Evolutionary conservation across 352 stramenopile species (phyloP).

Genomic region (Globisporangium middletonii): DNA sequence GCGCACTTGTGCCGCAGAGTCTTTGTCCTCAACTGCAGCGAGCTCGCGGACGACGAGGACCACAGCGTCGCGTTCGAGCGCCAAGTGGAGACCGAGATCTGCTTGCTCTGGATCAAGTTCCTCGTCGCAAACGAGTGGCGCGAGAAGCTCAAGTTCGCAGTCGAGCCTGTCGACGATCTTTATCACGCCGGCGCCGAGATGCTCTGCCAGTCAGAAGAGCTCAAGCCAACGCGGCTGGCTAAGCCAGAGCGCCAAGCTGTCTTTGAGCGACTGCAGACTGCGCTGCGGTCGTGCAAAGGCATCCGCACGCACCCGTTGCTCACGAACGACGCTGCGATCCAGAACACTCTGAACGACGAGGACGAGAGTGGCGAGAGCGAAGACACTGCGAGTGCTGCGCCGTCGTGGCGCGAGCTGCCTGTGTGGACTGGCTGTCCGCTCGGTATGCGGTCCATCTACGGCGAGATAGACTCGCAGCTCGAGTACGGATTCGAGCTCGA

Average conservation of each 20-base stretch:
- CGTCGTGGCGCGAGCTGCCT: slow-evolving; percentile 28
- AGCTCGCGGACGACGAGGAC: slow-evolving; percentile 3
- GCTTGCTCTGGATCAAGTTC: slow-evolving; percentile 55
- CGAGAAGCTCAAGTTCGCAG: slow-evolving; percentile 52
- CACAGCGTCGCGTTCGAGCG: not conserved
- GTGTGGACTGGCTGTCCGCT: slow-evolving; percentile 39
- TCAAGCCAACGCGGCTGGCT: slow-evolving; percentile 10
- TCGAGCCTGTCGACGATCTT: slow-evolving; percentile 51
- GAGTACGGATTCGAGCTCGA: slow-evolving; percentile 51
- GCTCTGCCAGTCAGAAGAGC: slow-evolving; percentile 29
- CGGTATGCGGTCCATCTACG: slow-evolving; percentile 35
- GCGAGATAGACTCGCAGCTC: slow-evolving; percentile 11
- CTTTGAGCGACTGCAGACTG: slow-evolving; percentile 30
- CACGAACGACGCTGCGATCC: slow-evolving; percentile 17
- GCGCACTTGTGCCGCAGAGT: slow-evolving; percentile 45
- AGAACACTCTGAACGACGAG: not conserved
- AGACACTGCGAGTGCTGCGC: not conserved
- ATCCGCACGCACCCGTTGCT: slow-evolving; percentile 43
- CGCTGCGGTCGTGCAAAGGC: slow-evolving; percentile 39
- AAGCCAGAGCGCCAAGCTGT: slow-evolving; percentile 1
- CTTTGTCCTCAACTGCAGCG: slow-evolving; percentile 14
- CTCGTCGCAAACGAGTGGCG: slow-evolving; percentile 63
- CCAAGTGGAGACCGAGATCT: slow-evolving; percentile 26
- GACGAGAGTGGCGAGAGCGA: not conserved
- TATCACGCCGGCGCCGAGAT: slow-evolving; percentile 53